phyloP scores from a whole-genome alignment of 192 early-diverging fungal species.

The Dissophora globulifera region DNA sequence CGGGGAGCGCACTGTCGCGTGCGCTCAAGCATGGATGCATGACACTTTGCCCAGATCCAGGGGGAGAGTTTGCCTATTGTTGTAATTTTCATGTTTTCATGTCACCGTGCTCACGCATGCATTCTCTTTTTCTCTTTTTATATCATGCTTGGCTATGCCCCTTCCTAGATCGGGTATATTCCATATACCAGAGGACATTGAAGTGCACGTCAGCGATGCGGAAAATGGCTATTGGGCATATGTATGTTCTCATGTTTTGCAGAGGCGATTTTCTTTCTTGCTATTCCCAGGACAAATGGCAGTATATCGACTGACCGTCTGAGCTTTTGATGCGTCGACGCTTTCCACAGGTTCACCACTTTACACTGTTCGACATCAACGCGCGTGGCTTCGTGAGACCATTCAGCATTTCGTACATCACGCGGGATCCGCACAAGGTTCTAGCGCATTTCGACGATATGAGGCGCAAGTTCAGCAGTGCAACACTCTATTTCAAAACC shows the following conservation, averaged over 20 bases:
- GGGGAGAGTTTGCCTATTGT: not conserved
- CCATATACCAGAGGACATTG: slow-evolving; percentile 63
- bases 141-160: no score
- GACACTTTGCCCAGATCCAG: not conserved
- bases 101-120: not conserved
- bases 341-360: slow-evolving; percentile 57
- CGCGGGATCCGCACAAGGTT: slow-evolving; percentile 60
- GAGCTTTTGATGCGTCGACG: slow-evolving; percentile 6
- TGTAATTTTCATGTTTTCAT: not conserved
- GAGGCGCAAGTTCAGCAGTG: slow-evolving; percentile 56
- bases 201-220: slow-evolving; percentile 59
- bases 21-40: not conserved
- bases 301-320: no score
- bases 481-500: slow-evolving; percentile 58
- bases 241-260: slow-evolving; percentile 55
- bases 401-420: slow-evolving; percentile 60
- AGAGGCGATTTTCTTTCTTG: no score
- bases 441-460: slow-evolving; percentile 54
- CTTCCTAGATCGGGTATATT: slow-evolving; percentile 50
- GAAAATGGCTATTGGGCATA: slow-evolving; percentile 63
- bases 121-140: not conserved
- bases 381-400: slow-evolving; percentile 65
- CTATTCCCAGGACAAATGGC: no score
- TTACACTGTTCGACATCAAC: slow-evolving; percentile 65
- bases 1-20: slow-evolving; percentile 10